These are phyloP conservation scores for Anacardium occidentale DNA, from an alignment of 345 rosid genomes.

Conservation along the genomic window DNA sequence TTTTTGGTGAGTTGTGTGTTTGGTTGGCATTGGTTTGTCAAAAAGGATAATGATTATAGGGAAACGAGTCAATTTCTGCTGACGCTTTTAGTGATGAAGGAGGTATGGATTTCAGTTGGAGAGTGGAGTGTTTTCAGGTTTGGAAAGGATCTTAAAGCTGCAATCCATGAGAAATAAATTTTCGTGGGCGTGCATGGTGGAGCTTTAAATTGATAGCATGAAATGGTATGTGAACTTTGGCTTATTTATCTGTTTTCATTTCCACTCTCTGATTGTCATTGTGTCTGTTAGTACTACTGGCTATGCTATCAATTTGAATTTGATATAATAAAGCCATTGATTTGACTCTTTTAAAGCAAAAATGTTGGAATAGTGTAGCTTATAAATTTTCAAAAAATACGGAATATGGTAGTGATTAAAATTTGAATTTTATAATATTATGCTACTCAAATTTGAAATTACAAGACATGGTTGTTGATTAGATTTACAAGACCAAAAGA, in stretches of 20 bases:
- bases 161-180: slow-evolving; percentile 22
- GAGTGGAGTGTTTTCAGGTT: slow-evolving; percentile 10
- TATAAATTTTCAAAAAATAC: background rate
- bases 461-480: background rate
- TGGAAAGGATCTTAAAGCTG: slow-evolving; percentile 2
- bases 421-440: background rate
- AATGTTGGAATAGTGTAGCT: background rate
- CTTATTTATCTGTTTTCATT: background rate
- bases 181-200: background rate
- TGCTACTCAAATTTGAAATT: background rate
- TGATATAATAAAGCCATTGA: background rate
- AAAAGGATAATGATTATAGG: slow-evolving; percentile 12
- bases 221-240: slow-evolving; percentile 48
- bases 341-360: background rate
- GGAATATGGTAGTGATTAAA: background rate
- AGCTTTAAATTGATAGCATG: slow-evolving; percentile 24
- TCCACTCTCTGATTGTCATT: background rate
- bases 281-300: slow-evolving; percentile 2
- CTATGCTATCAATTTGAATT: background rate
- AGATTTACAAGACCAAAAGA: background rate
- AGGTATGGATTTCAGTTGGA: background rate
- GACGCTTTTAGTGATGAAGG: slow-evolving; percentile 8
- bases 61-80: slow-evolving; percentile 9
- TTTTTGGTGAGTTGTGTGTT: slow-evolving; percentile 13
- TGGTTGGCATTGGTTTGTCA: slow-evolving; percentile 13